Conservation (phyloP, 495 filamentous ascomycete species). For the Neurospora cerealis region DNA sequence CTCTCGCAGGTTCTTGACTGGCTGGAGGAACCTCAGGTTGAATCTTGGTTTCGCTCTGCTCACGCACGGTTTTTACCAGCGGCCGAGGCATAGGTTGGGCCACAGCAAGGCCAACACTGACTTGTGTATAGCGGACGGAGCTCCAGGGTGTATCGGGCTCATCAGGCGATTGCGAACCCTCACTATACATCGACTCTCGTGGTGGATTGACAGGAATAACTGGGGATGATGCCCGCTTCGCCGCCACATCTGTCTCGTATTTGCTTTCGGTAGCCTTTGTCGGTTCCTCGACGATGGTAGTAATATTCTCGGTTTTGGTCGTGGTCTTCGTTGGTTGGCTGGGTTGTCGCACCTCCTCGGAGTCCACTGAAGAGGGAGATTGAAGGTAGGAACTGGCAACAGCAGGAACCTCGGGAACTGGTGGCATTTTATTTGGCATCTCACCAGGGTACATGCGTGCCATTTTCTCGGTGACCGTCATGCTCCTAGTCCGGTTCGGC, state of each 20-base stretch:
- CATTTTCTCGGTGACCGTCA: conserved; percentile 46
- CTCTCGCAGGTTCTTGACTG: not conserved
- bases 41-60: not conserved
- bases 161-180: conserved; percentile 6
- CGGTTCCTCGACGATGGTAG: conserved; percentile 26
- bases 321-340: conserved; percentile 26
- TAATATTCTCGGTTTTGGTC: conserved; percentile 25
- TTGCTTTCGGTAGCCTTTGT: not conserved
- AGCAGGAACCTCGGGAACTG: conserved; percentile 33
- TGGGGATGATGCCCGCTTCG: conserved; percentile 30
- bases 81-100: not conserved
- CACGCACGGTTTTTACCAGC: not conserved
- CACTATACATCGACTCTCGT: not conserved
- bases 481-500: conserved; percentile 41
- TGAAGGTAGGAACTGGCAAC: conserved; percentile 25
- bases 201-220: conserved; percentile 12
- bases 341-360: conserved; percentile 10
- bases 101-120: conserved; percentile 24
- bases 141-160: conserved; percentile 31
- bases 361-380: conserved; percentile 7
- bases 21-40: not conserved
- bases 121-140: conserved; percentile 30
- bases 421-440: conserved; percentile 1
- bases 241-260: conserved; percentile 8
- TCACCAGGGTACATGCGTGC: conserved; percentile 32